A percentile compares a stretch with the other conserved stretches of the same genome.
Conservation (phyloP, 202 grass and related monocot genomes). For the Alloteropsis angusta region DNA sequence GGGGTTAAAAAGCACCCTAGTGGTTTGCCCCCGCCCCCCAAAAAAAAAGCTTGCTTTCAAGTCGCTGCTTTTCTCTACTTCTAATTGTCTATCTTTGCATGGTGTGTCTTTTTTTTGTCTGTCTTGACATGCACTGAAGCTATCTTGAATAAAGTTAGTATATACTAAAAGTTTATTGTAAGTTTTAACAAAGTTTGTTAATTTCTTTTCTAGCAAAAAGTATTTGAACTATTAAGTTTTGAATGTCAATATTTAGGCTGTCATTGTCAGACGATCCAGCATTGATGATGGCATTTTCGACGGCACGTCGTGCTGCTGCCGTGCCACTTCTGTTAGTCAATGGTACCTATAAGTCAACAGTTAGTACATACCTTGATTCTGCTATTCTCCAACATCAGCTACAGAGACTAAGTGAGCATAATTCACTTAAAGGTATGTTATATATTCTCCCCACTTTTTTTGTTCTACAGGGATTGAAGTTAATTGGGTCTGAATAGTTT, state of each 20-base stretch:
- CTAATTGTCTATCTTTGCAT: not conserved
- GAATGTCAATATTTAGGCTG: constrained; percentile 37
- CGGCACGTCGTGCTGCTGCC: constrained; percentile 78
- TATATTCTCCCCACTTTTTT: not conserved
- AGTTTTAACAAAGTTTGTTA: not conserved
- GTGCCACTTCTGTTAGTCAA: constrained; percentile 92
- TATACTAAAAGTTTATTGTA: not conserved
- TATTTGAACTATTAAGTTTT: constrained; percentile 17
- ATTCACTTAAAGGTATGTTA: constrained; percentile 67
- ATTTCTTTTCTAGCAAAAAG: not conserved
- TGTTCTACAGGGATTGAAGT: not conserved
- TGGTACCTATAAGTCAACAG: constrained; percentile 88
- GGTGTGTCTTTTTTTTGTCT: not conserved
- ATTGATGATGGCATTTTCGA: constrained; percentile 87
- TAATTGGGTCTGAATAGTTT: not conserved
- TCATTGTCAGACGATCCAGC: constrained; percentile 69
- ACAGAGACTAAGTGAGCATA: constrained; percentile 46
- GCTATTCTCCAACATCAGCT: constrained; percentile 86
- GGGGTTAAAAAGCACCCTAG: not conserved
- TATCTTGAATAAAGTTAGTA: not conserved
- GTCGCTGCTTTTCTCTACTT: not conserved
- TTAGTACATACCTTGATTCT: constrained; percentile 81
- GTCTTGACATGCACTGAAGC: not conserved
- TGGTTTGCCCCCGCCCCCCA: too few species aligned
- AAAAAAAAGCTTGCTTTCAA: not conserved